Percentiles rank a stretch among this genome's conserved stretches.
Evolutionary conservation across 805 yeast genomes (phyloP).

Genomic region (Candida adriatica): DNA sequence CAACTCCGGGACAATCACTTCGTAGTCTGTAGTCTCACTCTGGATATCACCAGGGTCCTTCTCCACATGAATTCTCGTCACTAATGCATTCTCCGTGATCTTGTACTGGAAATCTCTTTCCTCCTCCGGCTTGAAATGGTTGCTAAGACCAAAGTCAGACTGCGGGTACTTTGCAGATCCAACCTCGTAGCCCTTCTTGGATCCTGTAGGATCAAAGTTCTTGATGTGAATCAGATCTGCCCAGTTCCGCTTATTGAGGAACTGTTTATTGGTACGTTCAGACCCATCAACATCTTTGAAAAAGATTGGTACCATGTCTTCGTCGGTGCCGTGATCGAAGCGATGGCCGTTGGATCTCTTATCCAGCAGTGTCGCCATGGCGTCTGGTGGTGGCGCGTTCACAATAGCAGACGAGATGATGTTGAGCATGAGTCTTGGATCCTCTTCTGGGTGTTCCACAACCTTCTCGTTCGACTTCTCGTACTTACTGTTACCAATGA

Average conservation of each 20-base stretch:
- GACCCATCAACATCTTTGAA: constrained; percentile 48
- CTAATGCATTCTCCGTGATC: constrained; percentile 47
- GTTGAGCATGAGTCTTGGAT: constrained; percentile 73
- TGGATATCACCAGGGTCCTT: constrained; percentile 39
- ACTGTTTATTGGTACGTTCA: constrained; percentile 39
- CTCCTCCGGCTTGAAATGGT: constrained; percentile 14
- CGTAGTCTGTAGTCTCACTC: constrained; percentile 58
- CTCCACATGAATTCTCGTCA: constrained; percentile 72
- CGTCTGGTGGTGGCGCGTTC: constrained; percentile 89
- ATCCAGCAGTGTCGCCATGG: constrained; percentile 70
- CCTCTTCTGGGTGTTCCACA: constrained; percentile 49
- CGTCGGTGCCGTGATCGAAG: constrained; percentile 59
- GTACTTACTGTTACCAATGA: constrained; percentile 27
- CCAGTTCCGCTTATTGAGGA: constrained; percentile 67
- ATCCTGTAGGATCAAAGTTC: constrained; percentile 24
- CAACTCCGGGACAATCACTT: constrained; percentile 62
- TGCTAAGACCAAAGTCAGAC: constrained; percentile 22
- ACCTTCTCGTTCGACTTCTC: constrained; percentile 34
- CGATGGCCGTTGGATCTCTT: constrained; percentile 60
- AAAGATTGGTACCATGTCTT: constrained; percentile 76
- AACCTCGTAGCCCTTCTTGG: constrained; percentile 21
- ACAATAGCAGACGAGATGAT: constrained; percentile 86
- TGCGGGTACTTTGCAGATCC: constrained; percentile 36
- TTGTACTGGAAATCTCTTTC: constrained; percentile 44
- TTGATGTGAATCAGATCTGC: constrained; percentile 54